A percentile compares a stretch with the other conserved stretches of the same genome.
Evolutionary conservation across 768 basidiomycete species (phyloP).

Genomic region (Nevesoporus exiguus): DNA sequence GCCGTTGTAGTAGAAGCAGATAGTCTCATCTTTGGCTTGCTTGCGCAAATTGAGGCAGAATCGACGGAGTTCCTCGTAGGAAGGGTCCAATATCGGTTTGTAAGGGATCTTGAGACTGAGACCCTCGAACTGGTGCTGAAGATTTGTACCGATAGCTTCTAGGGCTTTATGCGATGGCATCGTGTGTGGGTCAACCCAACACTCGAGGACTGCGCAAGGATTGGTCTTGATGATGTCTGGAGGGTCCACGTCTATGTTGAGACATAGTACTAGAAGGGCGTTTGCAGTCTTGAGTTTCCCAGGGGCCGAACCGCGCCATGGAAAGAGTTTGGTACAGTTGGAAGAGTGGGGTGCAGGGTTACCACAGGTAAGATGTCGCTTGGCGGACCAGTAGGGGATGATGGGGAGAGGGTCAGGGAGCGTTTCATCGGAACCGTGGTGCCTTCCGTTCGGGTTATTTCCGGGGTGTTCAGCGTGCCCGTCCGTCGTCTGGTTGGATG

Average conservation of each 20-base stretch:
- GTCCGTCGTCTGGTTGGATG: constrained; percentile 37
- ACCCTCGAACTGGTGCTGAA: constrained; percentile 94
- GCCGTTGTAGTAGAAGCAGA: constrained; percentile 96
- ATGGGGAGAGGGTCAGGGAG: constrained; percentile 50
- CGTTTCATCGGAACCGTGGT: constrained; percentile 45
- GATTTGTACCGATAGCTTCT: constrained; percentile 87
- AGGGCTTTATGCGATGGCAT: constrained; percentile 92
- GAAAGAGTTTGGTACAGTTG: constrained; percentile 60
- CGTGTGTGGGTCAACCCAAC: constrained; percentile 95
- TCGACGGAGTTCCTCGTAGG: constrained; percentile 87
- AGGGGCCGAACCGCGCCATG: constrained; percentile 78
- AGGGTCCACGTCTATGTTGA: constrained; percentile 97
- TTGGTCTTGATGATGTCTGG: constrained; percentile 97
- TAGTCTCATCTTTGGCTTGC: constrained; percentile 89
- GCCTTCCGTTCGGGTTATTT: constrained; percentile 36
- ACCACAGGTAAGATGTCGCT: constrained; percentile 87
- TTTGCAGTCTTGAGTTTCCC: constrained; percentile 90
- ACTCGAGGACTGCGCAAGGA: constrained; percentile 91
- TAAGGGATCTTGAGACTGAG: constrained; percentile 92
- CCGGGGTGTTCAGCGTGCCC: constrained; percentile 26
- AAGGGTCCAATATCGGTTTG: constrained; percentile 93
- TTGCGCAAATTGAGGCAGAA: constrained; percentile 82
- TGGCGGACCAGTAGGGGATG: constrained; percentile 81
- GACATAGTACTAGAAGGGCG: constrained; percentile 84
- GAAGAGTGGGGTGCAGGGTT: constrained; percentile 73